Percentiles rank a stretch among this genome's conserved stretches.
These are phyloP conservation scores for Triglochin maritima DNA, from an alignment of 106 monocot species.

Conservation along the genomic window DNA sequence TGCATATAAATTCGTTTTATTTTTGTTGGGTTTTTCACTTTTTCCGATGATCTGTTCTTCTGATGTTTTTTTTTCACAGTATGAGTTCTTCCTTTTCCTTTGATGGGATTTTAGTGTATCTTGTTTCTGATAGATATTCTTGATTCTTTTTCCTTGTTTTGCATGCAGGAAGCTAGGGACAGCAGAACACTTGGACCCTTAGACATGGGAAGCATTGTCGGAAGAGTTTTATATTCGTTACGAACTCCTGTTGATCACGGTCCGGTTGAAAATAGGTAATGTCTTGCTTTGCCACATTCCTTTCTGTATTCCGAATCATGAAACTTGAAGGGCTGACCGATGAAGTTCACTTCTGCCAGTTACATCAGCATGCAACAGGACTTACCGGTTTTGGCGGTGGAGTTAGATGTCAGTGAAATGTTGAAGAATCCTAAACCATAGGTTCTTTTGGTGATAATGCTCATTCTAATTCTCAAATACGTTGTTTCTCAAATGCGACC, in stretches of 20 bases:
- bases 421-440: conserved; percentile 52
- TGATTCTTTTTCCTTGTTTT: background rate
- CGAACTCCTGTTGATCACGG: conserved; percentile 38
- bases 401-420: conserved; percentile 94
- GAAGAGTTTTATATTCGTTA: conserved; percentile 30
- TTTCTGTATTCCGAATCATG: background rate
- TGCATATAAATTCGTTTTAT: background rate
- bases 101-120: background rate
- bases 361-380: conserved; percentile 44
- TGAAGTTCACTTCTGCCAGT: conserved; percentile 19
- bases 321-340: background rate
- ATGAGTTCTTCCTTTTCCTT: background rate
- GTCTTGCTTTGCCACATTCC: background rate
- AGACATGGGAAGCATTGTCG: conserved; percentile 26
- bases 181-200: conserved; percentile 35
- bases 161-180: conserved; percentile 36
- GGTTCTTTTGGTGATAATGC: background rate
- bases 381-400: conserved; percentile 59
- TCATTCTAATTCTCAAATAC: background rate
- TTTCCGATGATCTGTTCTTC: background rate
- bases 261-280: conserved; percentile 77
- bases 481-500: no score
- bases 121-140: background rate
- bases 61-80: background rate
- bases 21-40: background rate